These are phyloP conservation scores for Geranium incanum DNA, from an alignment of 441 rosid species.

Conservation along the genomic window DNA sequence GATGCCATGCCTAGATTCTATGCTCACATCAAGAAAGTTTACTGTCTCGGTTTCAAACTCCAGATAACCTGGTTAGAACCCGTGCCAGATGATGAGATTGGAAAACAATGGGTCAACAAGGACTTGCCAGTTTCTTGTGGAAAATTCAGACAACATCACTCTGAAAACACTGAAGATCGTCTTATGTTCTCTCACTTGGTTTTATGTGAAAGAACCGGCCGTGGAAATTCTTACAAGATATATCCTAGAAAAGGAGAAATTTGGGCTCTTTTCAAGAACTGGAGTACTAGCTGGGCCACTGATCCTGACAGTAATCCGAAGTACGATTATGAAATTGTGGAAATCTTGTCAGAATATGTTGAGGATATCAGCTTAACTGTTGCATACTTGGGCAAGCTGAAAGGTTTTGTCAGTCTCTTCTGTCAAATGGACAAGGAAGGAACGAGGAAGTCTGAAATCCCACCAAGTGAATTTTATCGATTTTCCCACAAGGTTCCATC, in stretches of 20 bases:
- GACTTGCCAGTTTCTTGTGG: conserved; percentile 53
- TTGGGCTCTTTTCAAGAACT: conserved; percentile 75
- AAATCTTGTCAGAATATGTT: conserved; percentile 46
- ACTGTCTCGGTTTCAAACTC: conserved; percentile 36
- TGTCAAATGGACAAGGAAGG: conserved; percentile 29
- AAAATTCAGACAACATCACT: conserved; percentile 41
- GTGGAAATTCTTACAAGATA: conserved; percentile 29
- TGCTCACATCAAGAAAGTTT: conserved; percentile 45
- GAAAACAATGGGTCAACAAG: conserved; percentile 33
- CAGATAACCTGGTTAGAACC: conserved; percentile 59
- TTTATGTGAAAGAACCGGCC: conserved; percentile 23
- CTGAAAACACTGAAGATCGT: conserved; percentile 28
- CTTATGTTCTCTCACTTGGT: conserved; percentile 59
- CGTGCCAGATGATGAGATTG: conserved; percentile 38
- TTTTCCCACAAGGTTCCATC: conserved; percentile 64
- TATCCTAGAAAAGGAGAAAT: conserved; percentile 70
- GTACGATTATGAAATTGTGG: conserved; percentile 67
- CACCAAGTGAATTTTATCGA: conserved; percentile 37
- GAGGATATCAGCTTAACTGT: conserved; percentile 35
- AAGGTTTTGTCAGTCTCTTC: conserved; percentile 60
- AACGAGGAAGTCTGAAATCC: conserved; percentile 27
- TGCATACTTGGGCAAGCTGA: conserved; percentile 57
- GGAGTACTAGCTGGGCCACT: conserved; percentile 51
- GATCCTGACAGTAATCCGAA: conserved; percentile 28
- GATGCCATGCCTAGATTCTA: conserved; percentile 73